These are phyloP conservation scores for Leucosporidium scottii DNA, from an alignment of 768 basidiomycete species.

Conservation along the genomic window DNA sequence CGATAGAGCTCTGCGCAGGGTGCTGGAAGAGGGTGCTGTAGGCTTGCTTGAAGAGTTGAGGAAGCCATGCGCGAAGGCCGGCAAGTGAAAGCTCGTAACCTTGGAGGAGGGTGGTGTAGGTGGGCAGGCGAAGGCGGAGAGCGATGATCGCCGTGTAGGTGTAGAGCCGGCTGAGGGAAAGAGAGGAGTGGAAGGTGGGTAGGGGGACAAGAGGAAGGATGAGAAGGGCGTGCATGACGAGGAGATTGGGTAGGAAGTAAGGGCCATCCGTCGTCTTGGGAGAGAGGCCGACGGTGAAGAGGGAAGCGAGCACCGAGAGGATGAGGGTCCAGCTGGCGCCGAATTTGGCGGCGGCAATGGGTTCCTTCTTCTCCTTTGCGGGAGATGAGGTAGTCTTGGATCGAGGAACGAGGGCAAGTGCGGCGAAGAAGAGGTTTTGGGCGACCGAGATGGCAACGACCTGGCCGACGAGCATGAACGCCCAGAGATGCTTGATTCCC, in stretches of 20 bases:
- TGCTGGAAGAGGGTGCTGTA: conserved; percentile 15
- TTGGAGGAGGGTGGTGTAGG: conserved; percentile 10
- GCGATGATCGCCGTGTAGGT: conserved; percentile 21
- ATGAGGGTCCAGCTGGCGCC: conserved; percentile 30
- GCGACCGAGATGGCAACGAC: conserved; percentile 64
- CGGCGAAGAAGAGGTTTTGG: conserved; percentile 56
- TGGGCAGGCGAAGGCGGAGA: conserved; percentile 15
- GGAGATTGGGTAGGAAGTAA: conserved; percentile 55
- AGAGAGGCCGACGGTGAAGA: conserved; percentile 47
- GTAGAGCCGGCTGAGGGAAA: conserved; percentile 16
- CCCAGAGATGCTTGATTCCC: conserved; percentile 53
- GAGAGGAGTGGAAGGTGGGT: neutral
- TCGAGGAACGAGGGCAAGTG: conserved; percentile 44
- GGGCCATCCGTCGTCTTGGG: conserved; percentile 46
- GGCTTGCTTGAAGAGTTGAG: neutral
- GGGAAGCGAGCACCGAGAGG: conserved; percentile 48
- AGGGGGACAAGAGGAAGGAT: conserved; percentile 48
- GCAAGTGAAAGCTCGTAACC: neutral
- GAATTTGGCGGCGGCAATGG: conserved; percentile 6
- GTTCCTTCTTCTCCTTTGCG: conserved; percentile 1
- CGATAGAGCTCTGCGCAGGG: conserved; percentile 35
- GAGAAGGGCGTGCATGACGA: conserved; percentile 56
- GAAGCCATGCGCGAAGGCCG: neutral
- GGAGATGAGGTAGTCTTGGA: conserved; percentile 1
- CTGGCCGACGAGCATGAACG: conserved; percentile 67